phyloP scores from a whole-genome alignment of 176 grass and related monocot species.

The Carex pumila region DNA sequence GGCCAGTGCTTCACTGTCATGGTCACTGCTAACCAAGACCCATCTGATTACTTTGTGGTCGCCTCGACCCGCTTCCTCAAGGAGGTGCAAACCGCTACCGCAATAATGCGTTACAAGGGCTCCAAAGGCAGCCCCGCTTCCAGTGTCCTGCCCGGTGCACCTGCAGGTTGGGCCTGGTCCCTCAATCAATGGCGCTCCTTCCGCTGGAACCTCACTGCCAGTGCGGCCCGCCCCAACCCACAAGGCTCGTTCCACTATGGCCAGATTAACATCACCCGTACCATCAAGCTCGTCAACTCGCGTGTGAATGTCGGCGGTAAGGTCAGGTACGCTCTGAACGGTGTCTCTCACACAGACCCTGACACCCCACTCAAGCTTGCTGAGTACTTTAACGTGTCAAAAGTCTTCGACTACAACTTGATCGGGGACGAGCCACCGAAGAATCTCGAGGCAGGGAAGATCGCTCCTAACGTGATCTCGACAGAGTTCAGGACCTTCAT shows the following conservation, averaged over 20 bases:
- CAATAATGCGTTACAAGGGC: constrained; percentile 23
- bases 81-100: constrained; percentile 4
- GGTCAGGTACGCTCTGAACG: constrained; percentile 22
- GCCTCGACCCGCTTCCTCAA: constrained; percentile 27
- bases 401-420: constrained; percentile 16
- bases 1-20: constrained; percentile 30
- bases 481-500: constrained; percentile 17
- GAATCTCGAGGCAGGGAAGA: not conserved
- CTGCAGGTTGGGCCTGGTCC: constrained; percentile 30
- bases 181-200: constrained; percentile 42
- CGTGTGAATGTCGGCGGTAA: not conserved
- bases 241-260: constrained; percentile 50
- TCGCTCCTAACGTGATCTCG: not conserved
- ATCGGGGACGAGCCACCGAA: not conserved
- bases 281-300: constrained; percentile 39
- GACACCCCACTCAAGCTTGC: constrained; percentile 33
- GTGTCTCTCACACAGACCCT: constrained; percentile 22
- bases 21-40: constrained; percentile 13
- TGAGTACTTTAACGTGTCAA: constrained; percentile 22
- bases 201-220: constrained; percentile 46
- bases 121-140: not conserved
- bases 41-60: constrained; percentile 7
- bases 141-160: constrained; percentile 1
- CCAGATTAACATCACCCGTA: constrained; percentile 37
- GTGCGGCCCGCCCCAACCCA: constrained; percentile 37